Evolutionary conservation across 2,329 filamentous ascomycete genomes (phyloP).

Genomic region (Grosmannia clavigera): DNA sequence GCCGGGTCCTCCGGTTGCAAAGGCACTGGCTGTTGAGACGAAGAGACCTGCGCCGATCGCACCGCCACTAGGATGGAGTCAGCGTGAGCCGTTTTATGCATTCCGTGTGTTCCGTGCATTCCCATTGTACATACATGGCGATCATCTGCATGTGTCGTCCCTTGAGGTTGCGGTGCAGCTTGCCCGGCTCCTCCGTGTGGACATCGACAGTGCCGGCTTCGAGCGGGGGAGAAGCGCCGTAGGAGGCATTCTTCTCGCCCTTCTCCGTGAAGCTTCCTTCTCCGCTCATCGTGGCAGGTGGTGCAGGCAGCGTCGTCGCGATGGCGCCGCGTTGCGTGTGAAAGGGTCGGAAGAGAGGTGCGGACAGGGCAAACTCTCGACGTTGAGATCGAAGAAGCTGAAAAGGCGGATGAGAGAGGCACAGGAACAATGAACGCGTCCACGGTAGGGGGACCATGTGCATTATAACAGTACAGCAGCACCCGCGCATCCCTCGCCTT

Average conservation of each 20-base stretch:
- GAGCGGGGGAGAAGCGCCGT: not conserved
- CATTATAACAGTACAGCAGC: not conserved
- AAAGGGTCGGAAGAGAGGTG: not conserved
- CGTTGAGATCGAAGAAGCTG: not conserved
- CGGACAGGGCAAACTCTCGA: not conserved
- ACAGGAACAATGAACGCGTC: not conserved
- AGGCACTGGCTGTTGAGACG: slow-evolving; percentile 50
- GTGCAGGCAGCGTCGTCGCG: not conserved
- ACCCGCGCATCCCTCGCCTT: not conserved
- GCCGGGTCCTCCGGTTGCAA: slow-evolving; percentile 48
- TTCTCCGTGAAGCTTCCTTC: not conserved
- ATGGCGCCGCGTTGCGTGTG: not conserved
- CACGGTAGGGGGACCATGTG: not conserved
- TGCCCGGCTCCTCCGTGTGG: not conserved
- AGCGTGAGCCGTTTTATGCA: not conserved
- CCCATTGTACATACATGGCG: slow-evolving; percentile 24
- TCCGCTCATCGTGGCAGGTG: not conserved
- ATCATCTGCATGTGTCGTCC: slow-evolving; percentile 35
- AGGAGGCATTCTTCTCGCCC: not conserved
- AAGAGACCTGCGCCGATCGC: slow-evolving; percentile 49
- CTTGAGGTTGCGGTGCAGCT: slow-evolving; percentile 22
- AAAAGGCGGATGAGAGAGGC: not conserved
- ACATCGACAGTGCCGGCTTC: not conserved
- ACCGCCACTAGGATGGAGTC: slow-evolving; percentile 17
- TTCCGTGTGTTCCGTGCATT: not conserved